A percentile compares a stretch with the other conserved stretches of the same genome.
phyloP scores from a whole-genome alignment of 352 stramenopile species.

The Phytophthora nicotianae region DNA sequence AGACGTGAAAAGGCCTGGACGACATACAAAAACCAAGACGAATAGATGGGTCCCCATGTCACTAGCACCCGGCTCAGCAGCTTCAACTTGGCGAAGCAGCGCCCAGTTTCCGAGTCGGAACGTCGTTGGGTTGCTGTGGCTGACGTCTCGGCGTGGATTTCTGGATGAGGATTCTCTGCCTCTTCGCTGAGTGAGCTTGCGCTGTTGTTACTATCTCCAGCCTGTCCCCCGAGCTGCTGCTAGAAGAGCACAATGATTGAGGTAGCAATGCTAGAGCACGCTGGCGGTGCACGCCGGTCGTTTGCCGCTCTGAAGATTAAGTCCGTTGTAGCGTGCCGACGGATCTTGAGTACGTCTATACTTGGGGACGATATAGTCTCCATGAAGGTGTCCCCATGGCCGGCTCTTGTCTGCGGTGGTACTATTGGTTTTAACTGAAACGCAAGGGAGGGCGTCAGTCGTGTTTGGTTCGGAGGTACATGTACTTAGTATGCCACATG shows the following conservation, averaged over 20 bases:
- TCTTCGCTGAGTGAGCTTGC: constrained; percentile 2
- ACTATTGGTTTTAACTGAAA: constrained; percentile 5
- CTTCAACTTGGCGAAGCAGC: constrained; percentile 26
- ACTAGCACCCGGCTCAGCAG: constrained; percentile 15
- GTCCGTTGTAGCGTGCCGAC: background rate
- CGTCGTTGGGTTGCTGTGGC: constrained; percentile 18
- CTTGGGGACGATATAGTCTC: constrained; percentile 5
- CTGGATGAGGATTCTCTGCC: constrained; percentile 7
- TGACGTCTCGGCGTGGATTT: constrained; percentile 11
- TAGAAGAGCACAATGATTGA: constrained; percentile 2
- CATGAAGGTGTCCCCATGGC: background rate
- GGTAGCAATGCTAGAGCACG: background rate
- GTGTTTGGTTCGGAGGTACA: background rate
- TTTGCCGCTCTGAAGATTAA: background rate
- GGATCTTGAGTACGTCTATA: background rate
- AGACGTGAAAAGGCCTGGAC: constrained; percentile 8
- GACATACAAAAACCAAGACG: constrained; percentile 19
- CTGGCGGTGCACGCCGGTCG: background rate
- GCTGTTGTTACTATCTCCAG: background rate
- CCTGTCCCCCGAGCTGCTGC: constrained; percentile 1
- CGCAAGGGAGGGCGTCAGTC: background rate
- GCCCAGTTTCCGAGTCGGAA: background rate
- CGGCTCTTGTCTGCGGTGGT: background rate
- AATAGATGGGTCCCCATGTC: constrained; percentile 24
- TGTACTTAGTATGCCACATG: too few relatives aligned